A percentile compares a stretch with the other conserved stretches of the same genome.
Conservation (phyloP, 2,329 filamentous ascomycete genomes). For the Rhinocladiella mackenziei region DNA sequence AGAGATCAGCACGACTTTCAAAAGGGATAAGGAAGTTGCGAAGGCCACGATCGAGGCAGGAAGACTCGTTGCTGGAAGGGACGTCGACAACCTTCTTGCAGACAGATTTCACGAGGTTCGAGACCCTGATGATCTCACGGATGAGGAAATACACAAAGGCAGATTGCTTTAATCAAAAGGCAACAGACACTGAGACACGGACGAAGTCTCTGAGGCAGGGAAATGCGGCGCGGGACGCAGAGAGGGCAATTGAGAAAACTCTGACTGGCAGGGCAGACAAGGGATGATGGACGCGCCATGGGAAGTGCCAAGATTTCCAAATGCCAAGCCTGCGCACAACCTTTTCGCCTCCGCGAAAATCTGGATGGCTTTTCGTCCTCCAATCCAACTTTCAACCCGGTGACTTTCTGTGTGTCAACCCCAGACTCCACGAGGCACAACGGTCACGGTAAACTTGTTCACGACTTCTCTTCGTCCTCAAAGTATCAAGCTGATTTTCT, state of each 20-base stretch:
- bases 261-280: too few species aligned
- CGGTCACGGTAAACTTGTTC: slow-evolving; percentile 24
- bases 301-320: slow-evolving; percentile 22
- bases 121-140: slow-evolving; percentile 5
- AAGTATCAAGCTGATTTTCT: slow-evolving; percentile 5
- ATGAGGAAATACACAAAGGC: slow-evolving; percentile 18
- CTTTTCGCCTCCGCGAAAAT: slow-evolving; percentile 14
- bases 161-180: slow-evolving; percentile 16
- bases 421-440: slow-evolving; percentile 19
- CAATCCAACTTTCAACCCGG: slow-evolving; percentile 3
- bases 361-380: too few species aligned
- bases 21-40: slow-evolving; percentile 16
- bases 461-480: not conserved
- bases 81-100: slow-evolving; percentile 16
- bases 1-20: slow-evolving; percentile 12
- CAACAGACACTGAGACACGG: not conserved
- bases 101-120: slow-evolving; percentile 18
- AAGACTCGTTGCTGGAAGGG: slow-evolving; percentile 9
- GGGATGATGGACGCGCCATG: too few species aligned
- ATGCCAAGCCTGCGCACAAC: slow-evolving; percentile 25
- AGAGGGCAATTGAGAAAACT: slow-evolving; percentile 18
- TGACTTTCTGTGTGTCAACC: slow-evolving; percentile 8
- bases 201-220: slow-evolving; percentile 18
- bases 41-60: slow-evolving; percentile 16
- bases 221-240: slow-evolving; percentile 16